Evolutionary conservation across 148 eudicot genomes (phyloP), one percentile per base, ranked within the genome.

Genomic region (Arbutus unedo): DNA sequence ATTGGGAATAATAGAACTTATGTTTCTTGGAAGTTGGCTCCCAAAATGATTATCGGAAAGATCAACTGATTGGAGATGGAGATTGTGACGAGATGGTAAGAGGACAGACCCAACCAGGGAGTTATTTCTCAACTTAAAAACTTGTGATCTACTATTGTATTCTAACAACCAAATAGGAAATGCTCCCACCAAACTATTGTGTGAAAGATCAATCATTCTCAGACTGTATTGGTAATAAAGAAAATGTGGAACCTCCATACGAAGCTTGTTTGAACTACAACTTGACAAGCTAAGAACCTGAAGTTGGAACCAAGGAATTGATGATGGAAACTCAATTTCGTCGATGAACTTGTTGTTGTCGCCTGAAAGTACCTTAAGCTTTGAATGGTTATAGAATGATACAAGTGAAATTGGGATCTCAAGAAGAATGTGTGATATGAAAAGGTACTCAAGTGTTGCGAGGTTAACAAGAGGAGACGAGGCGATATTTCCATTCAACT

Each of bases 131-230:
- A 82, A 11, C 14, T 31, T 14, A 49, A 21, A 11, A 15, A 21
- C 31, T 50, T 48, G 8, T 38, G 49, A 50, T 50, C 78, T 59
- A 5, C 53, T 10, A 38, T 62, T 82, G 31, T n/a, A 62, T 6
- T 23, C 8, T 15, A 77, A 48, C 64, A 75, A 25, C 80, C 83
- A 86, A 51, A 59, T 8, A 10, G 88, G 88, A 57, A 86, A 82
- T 0, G 44, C 3, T 11, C 79, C 76, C n/a, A 0, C 45, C 0
- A 82, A 4, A 51, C 18, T 50, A 41, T n/a, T 50, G 15, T 50
- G 56, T 4, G 78, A 75, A 8, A 75, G 78, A 38, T 48, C 44
- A 75, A 50, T 16, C 4, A 23, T 4, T 75, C 57, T 70, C 48
- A 70, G 31, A 43, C 49, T 41, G 15, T 49, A 51, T 18, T 50